phyloP scores from a whole-genome alignment of 2,329 filamentous ascomycete species.

The Corinectria fuckeliana region DNA sequence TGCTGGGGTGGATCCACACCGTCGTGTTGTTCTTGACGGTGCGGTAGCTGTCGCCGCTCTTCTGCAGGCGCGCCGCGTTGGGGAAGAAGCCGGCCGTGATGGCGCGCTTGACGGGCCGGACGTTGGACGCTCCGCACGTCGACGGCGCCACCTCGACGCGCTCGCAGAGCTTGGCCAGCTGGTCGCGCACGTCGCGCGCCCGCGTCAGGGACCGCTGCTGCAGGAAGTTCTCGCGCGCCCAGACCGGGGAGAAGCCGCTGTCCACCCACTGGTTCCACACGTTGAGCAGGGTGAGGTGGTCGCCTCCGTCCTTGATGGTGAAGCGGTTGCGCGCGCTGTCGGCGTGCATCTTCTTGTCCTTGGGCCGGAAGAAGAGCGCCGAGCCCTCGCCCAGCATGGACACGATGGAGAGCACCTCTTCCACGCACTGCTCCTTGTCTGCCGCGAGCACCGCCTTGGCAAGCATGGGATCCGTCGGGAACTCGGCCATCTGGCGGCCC shows the following conservation, averaged over 20 bases:
- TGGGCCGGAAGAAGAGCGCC: constrained; percentile 90
- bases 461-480: constrained; percentile 90
- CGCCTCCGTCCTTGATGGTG: constrained; percentile 88
- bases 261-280: constrained; percentile 97
- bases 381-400: constrained; percentile 90
- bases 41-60: constrained; percentile 85
- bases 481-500: constrained; percentile 93
- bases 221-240: constrained; percentile 91
- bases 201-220: constrained; percentile 89
- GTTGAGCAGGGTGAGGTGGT: constrained; percentile 87
- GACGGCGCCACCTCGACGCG: constrained; percentile 83
- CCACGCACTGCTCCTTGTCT: constrained; percentile 89
- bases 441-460: constrained; percentile 88
- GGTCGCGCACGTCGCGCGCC: constrained; percentile 89
- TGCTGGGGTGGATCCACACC: constrained; percentile 90
- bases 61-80: constrained; percentile 84
- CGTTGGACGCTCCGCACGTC: constrained; percentile 72
- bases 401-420: constrained; percentile 92
- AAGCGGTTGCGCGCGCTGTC: constrained; percentile 90
- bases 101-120: constrained; percentile 81
- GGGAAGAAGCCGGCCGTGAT: constrained; percentile 93
- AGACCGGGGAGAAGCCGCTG: constrained; percentile 84
- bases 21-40: constrained; percentile 90
- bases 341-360: constrained; percentile 96
- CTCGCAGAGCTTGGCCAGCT: constrained; percentile 90